A percentile compares a stretch with the other conserved stretches of the same genome.
These are phyloP conservation scores for Euphorbia pulcherrima DNA, from an alignment of 345 rosid species.

Conservation along the genomic window DNA sequence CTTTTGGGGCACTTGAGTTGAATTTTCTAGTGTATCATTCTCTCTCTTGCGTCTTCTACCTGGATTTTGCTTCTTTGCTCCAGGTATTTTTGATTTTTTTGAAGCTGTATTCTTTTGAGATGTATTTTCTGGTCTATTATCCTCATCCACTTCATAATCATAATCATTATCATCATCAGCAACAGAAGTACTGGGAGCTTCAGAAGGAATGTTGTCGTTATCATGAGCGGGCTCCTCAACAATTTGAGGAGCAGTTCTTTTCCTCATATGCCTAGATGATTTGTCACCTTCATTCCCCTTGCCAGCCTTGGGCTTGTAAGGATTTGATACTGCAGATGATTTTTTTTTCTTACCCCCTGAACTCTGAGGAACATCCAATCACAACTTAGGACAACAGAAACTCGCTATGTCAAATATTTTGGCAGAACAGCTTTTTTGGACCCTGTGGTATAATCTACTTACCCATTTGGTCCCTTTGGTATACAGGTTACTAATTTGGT, in stretches of 20 bases:
- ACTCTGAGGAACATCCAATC: conserved; percentile 19
- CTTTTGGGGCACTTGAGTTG: conserved; percentile 39
- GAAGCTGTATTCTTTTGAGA: conserved; percentile 27
- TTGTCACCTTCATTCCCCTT: conserved; percentile 22
- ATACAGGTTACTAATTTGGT: too few species aligned
- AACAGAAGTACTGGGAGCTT: conserved; percentile 23
- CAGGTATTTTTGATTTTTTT: conserved; percentile 37
- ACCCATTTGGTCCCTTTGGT: too few species aligned
- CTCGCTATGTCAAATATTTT: neutral
- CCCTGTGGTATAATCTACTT: too few species aligned
- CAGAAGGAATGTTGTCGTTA: conserved; percentile 21
- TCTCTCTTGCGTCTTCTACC: conserved; percentile 35
- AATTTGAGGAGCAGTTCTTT: conserved; percentile 23
- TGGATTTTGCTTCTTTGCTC: conserved; percentile 27
- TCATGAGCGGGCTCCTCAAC: conserved; percentile 36
- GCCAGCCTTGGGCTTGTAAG: conserved; percentile 18
- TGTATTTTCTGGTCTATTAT: conserved; percentile 24
- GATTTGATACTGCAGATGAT: conserved; percentile 14
- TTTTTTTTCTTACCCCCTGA: conserved; percentile 21
- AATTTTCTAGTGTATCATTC: conserved; percentile 33
- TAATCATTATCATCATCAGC: conserved; percentile 28
- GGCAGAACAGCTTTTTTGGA: too few species aligned
- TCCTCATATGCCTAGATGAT: conserved; percentile 34
- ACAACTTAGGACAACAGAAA: conserved; percentile 4
- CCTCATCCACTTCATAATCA: conserved; percentile 22